Conservation (phyloP, 78 protist species). For the Anaeramoeba flamelloides region DNA sequence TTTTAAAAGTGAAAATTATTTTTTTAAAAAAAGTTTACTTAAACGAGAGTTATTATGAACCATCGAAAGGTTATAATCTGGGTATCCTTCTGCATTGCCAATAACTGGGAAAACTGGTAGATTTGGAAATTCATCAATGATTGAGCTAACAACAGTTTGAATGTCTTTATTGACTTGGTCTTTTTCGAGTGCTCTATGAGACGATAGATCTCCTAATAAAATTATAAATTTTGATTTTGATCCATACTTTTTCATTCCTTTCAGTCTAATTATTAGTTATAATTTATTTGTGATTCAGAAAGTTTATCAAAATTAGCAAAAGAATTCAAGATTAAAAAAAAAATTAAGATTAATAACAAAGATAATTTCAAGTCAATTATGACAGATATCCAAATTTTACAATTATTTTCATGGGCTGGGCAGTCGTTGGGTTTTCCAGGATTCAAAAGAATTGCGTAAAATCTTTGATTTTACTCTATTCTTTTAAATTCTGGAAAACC, state of each 20-base stretch:
- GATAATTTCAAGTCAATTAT: too few species aligned
- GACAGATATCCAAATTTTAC: too few species aligned
- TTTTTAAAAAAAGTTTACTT: too few species aligned
- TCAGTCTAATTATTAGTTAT: background rate
- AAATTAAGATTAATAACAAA: too few species aligned
- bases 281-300: background rate
- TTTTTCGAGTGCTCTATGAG: background rate
- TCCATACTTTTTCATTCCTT: background rate
- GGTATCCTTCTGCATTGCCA: background rate
- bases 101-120: background rate
- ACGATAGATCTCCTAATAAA: background rate
- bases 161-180: background rate
- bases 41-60: background rate
- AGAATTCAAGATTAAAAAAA: too few species aligned
- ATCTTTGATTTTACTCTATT: too few species aligned
- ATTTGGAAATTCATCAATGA: background rate
- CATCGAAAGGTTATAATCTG: background rate
- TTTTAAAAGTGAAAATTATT: too few species aligned
- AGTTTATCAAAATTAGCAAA: too few species aligned
- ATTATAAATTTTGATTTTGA: background rate
- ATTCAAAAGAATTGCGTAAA: too few species aligned
- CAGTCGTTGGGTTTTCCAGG: too few species aligned
- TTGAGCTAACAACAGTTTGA: background rate
- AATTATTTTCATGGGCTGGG: too few species aligned
- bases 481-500: too few species aligned